phyloP scores from a whole-genome alignment of 2,329 filamentous ascomycete species.

The Penicillium decumbens region DNA sequence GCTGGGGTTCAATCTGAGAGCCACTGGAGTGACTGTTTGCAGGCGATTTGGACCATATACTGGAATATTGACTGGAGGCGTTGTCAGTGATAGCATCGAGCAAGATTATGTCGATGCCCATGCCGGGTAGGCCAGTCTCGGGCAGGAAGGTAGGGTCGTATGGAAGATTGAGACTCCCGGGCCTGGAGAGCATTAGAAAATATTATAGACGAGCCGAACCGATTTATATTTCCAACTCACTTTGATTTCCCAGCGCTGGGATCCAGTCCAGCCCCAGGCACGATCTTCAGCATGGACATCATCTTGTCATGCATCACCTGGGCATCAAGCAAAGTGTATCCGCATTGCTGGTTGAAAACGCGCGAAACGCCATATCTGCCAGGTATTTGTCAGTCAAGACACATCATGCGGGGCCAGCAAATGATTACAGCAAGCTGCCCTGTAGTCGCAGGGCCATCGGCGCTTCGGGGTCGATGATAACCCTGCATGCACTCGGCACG shows the following conservation, averaged over 20 bases:
- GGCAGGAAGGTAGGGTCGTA: slow-evolving; percentile 81
- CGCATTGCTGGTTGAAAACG: slow-evolving; percentile 82
- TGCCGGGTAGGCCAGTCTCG: slow-evolving; percentile 57
- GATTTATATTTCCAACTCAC: slow-evolving; percentile 53
- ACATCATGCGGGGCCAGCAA: neutral
- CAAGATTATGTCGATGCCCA: slow-evolving; percentile 52
- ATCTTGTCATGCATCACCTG: slow-evolving; percentile 71
- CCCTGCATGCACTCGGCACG: slow-evolving; percentile 77
- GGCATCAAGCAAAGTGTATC: slow-evolving; percentile 76
- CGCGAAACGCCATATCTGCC: slow-evolving; percentile 69
- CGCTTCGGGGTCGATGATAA: slow-evolving; percentile 77
- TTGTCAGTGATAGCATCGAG: slow-evolving; percentile 39
- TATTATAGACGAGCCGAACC: neutral
- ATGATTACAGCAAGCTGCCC: slow-evolving; percentile 69
- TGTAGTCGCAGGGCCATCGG: slow-evolving; percentile 88
- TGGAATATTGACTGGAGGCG: slow-evolving; percentile 29
- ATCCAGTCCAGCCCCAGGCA: slow-evolving; percentile 61
- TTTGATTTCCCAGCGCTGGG: slow-evolving; percentile 65
- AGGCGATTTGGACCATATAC: slow-evolving; percentile 34
- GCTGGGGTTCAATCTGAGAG: slow-evolving; percentile 31
- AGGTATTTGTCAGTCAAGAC: slow-evolving; percentile 13
- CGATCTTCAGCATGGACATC: slow-evolving; percentile 58
- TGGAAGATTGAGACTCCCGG: slow-evolving; percentile 60
- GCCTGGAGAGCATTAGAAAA: slow-evolving; percentile 37
- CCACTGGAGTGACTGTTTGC: slow-evolving; percentile 28